Conservation (phyloP, 176 grass and related monocot species). For the Aegilops speltoides region DNA sequence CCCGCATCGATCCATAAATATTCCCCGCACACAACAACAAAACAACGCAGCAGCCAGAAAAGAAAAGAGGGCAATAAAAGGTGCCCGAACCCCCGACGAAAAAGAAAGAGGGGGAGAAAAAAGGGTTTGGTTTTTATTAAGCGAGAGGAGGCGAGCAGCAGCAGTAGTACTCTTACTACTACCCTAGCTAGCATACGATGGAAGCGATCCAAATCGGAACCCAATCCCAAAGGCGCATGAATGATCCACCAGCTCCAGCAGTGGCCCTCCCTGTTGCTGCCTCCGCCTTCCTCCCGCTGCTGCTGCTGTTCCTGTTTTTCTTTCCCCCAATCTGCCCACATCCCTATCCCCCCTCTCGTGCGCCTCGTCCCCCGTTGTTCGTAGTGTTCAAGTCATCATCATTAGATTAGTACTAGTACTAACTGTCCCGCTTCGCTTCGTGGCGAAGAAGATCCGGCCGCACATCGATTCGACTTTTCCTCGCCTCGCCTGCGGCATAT, state of each 20-base stretch:
- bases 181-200: conserved; percentile 31
- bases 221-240: conserved; percentile 65
- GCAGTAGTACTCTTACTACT: not conserved
- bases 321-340: conserved; percentile 43
- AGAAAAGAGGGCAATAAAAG: conserved; percentile 26
- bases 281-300: not conserved
- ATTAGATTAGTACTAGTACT: not conserved
- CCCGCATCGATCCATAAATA: conserved; percentile 11
- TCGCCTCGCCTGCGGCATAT: conserved; percentile 23
- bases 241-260: conserved; percentile 29
- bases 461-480: conserved; percentile 42
- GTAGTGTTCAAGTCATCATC: conserved; percentile 42
- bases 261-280: conserved; percentile 17
- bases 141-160: not conserved
- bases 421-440: not conserved
- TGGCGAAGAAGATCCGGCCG: conserved; percentile 32
- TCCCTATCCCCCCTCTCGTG: conserved; percentile 16
- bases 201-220: conserved; percentile 54
- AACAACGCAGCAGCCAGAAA: not conserved
- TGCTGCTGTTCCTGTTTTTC: conserved; percentile 32
- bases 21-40: not conserved
- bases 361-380: conserved; percentile 20
- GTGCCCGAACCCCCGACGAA: not conserved
- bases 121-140: conserved; percentile 62
- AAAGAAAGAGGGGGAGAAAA: conserved; percentile 22